A percentile compares a stretch with the other conserved stretches of the same genome.
Evolutionary conservation across 106 monocot species (phyloP).

Genomic region (Narthecium ossifragum): DNA sequence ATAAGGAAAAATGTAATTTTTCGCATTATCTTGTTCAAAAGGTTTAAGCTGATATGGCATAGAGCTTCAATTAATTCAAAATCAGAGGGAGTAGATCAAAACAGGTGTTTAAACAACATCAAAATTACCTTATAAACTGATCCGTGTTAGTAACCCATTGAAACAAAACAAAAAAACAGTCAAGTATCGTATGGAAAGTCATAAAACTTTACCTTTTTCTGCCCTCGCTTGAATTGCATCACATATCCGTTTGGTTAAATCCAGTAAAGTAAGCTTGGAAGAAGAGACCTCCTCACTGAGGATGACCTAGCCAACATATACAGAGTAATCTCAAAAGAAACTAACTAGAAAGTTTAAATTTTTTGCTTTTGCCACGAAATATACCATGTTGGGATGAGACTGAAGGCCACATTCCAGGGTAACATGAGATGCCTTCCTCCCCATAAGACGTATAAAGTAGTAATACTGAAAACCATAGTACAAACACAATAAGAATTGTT

Average conservation of each 20-base stretch:
- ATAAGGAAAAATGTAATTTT: too few species aligned
- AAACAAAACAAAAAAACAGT: too few species aligned
- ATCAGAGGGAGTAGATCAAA: too few species aligned
- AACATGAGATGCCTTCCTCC: constrained; percentile 75
- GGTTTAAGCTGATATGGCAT: too few species aligned
- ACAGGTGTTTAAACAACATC: too few species aligned
- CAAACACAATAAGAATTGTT: not conserved
- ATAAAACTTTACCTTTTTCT: constrained; percentile 26
- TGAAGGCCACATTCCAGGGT: constrained; percentile 77
- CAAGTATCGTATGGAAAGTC: not conserved
- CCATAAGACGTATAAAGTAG: constrained; percentile 84
- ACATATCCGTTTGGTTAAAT: constrained; percentile 46
- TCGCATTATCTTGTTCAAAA: too few species aligned
- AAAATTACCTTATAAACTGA: too few species aligned
- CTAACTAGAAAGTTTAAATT: too few species aligned
- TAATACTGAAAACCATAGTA: constrained; percentile 54
- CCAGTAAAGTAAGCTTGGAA: constrained; percentile 50
- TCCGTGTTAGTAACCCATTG: too few species aligned
- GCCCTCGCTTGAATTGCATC: constrained; percentile 58
- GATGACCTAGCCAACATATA: constrained; percentile 36
- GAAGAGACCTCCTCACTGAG: constrained; percentile 58
- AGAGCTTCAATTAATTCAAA: too few species aligned
- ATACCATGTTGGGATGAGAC: constrained; percentile 76
- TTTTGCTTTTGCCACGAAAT: not conserved
- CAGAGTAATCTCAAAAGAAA: too few species aligned